Evolutionary conservation across 2,329 filamentous ascomycete species (phyloP), one percentile per base, ranked within the genome.

Genomic region (Blastomyces gilchristii): DNA sequence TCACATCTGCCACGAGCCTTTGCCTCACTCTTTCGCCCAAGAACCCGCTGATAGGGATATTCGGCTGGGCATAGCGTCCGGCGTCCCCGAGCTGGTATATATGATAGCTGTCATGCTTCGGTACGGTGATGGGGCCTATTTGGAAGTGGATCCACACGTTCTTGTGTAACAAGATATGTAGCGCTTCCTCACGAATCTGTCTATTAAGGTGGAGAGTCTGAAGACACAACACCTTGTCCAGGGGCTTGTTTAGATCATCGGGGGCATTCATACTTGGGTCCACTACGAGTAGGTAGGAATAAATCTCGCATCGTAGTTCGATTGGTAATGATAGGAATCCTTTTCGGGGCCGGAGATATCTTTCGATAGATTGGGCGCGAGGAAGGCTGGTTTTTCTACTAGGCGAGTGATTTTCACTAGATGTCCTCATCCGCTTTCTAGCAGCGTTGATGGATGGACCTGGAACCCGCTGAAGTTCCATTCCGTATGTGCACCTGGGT

Each of bases 291-390:
- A 58, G 22, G 56, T 45, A 41, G 3, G 39, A 58, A 25, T 61
- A 61, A 37, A 61, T 61, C 18, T 43, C 37, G 16, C 12, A 54
- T 52, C 60, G 60, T 18, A 61, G 37, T 61, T 61, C 60, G 37
- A 41, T n/a, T 9, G 60, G 60, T 37, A 47, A 31, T 18, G 60
- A 61, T 39, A 54, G 47, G n/a, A 61, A 53, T 25, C 47, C 28
- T n/a, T 18, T 52, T 25, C 28, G 47, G 25, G 49, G 37, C 25
- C 34, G 28, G 47, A 28, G 5, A 41, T 34, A 16, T 39, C 14
- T 39, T 45, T 58, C 37, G 16, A 14, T 25, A 16, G 22, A 25
- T 25, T 58, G 22, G 22, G 22, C 14, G 14, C 4, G n/a, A 28
- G 18, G 2, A 8, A 31, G 11, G 31, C 39, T n/a, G 34, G 3